phyloP scores from a whole-genome alignment of 495 filamentous ascomycete genomes.

The Cryomyces antarcticus region DNA sequence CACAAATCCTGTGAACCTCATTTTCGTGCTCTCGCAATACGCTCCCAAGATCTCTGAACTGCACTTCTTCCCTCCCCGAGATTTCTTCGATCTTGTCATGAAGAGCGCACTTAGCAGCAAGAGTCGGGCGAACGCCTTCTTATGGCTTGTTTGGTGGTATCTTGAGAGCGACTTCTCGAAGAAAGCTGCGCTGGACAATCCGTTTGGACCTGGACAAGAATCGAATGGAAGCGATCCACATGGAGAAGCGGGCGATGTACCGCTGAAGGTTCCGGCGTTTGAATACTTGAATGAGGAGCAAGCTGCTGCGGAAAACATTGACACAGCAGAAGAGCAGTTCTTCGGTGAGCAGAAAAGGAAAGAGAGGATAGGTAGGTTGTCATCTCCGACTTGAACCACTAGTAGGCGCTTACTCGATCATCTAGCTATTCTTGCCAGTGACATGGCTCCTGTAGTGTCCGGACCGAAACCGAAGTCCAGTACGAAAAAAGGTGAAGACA shows the following conservation, averaged over 20 bases:
- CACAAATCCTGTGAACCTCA: constrained; percentile 91
- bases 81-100: constrained; percentile 97
- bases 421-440: too few relatives aligned
- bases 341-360: constrained; percentile 73
- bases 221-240: constrained; percentile 1
- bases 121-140: constrained; percentile 70
- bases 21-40: constrained; percentile 84
- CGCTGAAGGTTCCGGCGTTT: constrained; percentile 65
- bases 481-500: too few relatives aligned
- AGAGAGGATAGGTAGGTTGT: constrained; percentile 29
- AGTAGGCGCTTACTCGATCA: too few relatives aligned
- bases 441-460: too few relatives aligned
- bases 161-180: constrained; percentile 85
- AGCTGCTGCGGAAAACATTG: constrained; percentile 71
- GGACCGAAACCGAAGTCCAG: too few relatives aligned
- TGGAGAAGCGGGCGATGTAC: constrained; percentile 30
- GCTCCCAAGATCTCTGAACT: constrained; percentile 80
- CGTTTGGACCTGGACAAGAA: constrained; percentile 59
- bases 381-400: too few relatives aligned
- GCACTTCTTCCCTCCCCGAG: constrained; percentile 66
- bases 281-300: constrained; percentile 57
- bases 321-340: constrained; percentile 62
- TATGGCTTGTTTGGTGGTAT: constrained; percentile 99
- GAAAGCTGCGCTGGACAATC: constrained; percentile 68
- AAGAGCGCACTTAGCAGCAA: constrained; percentile 59